phyloP scores from a whole-genome alignment of 2,329 filamentous ascomycete genomes.

The Magnaporthiopsis poae region DNA sequence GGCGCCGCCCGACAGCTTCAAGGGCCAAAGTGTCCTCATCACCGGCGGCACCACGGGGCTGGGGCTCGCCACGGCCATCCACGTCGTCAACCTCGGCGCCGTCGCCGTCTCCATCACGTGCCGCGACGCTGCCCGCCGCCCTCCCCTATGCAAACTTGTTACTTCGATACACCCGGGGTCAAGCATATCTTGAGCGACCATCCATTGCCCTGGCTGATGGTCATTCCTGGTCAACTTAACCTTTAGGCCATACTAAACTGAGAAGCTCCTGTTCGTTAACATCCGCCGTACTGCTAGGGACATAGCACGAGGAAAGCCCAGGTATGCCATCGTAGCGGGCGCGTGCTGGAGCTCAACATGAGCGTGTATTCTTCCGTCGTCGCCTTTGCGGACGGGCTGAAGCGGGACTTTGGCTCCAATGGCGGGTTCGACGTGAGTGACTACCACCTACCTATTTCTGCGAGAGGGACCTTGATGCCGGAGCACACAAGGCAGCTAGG shows the following conservation, averaged over 20 bases:
- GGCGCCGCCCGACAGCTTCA: conserved; percentile 16
- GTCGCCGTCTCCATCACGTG: conserved; percentile 29
- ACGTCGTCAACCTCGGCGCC: conserved; percentile 31
- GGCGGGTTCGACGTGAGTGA: conserved; percentile 16
- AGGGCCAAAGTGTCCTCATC: conserved; percentile 25
- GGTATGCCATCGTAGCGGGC: too few relatives aligned
- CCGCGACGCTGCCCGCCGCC: conserved; percentile 25
- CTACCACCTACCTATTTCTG: background rate
- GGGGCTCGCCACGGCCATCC: conserved; percentile 29
- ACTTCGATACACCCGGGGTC: too few relatives aligned
- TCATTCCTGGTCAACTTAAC: too few relatives aligned
- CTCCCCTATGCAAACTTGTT: too few relatives aligned
- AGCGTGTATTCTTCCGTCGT: conserved; percentile 18
- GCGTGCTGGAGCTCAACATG: conserved; percentile 20
- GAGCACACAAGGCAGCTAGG: too few relatives aligned
- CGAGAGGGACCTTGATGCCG: background rate
- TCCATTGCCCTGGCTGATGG: too few relatives aligned
- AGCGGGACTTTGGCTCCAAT: conserved; percentile 13
- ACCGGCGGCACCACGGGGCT: conserved; percentile 33
- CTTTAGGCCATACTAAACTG: too few relatives aligned
- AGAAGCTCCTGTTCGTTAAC: too few relatives aligned
- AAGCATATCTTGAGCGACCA: too few relatives aligned
- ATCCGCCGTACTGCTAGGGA: too few relatives aligned
- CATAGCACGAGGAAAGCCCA: too few relatives aligned
- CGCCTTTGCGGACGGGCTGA: conserved; percentile 16